Evolutionary conservation across 352 stramenopile species (phyloP).

Genomic region (Globisporangium barbulae): DNA sequence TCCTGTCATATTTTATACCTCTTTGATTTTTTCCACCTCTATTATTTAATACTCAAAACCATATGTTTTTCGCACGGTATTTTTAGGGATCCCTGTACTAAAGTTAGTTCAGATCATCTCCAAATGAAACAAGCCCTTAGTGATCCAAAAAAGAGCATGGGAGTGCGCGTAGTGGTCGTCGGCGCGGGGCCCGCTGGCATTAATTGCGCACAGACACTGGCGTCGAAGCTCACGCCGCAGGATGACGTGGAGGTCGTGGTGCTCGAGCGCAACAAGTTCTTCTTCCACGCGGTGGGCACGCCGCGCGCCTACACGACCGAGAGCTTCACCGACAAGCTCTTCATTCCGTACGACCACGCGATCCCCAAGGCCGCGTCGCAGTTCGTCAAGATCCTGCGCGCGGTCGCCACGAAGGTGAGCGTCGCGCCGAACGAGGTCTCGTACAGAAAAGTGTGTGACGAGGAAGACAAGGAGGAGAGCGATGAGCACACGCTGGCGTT

Average conservation of each 20-base stretch:
- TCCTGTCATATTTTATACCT: conserved; percentile 1
- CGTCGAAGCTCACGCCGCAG: conserved; percentile 22
- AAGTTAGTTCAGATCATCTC: too few relatives aligned
- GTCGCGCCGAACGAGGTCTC: not conserved
- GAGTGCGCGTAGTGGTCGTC: conserved; percentile 42
- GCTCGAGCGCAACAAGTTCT: conserved; percentile 55
- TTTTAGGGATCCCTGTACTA: too few relatives aligned
- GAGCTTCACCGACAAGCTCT: conserved; percentile 45
- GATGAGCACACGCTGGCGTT: conserved; percentile 23
- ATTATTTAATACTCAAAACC: too few relatives aligned
- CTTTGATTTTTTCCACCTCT: not conserved
- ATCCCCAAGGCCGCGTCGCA: conserved; percentile 26
- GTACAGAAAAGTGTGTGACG: conserved; percentile 25
- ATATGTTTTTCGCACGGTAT: too few relatives aligned
- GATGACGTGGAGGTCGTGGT: conserved; percentile 43
- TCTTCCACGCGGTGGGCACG: conserved; percentile 39
- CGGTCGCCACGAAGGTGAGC: conserved; percentile 26
- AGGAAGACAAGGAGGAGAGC: conserved; percentile 23
- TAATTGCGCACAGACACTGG: conserved; percentile 37
- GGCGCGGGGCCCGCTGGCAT: conserved; percentile 48
- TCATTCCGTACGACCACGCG: conserved; percentile 52
- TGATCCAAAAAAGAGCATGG: too few relatives aligned
- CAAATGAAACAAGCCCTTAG: too few relatives aligned
- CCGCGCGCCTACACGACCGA: conserved; percentile 43
- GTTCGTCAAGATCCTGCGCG: conserved; percentile 43